Conservation (phyloP, 2,329 filamentous ascomycete species). For the Aspergillus nomiae region DNA sequence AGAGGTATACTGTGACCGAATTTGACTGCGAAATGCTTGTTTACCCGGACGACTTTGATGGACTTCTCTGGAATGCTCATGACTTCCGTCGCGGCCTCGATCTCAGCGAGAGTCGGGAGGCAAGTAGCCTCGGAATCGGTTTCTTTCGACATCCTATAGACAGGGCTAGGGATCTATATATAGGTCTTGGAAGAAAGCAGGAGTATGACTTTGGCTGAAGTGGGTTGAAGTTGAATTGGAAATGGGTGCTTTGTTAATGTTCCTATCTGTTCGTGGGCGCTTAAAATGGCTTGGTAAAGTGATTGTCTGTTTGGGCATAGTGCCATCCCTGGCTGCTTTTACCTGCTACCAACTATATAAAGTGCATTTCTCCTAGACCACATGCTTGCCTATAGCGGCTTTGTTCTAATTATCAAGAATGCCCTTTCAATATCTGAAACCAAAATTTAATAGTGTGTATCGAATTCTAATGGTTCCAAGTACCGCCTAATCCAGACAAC, state of each 20-base stretch:
- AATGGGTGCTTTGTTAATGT: too few relatives aligned
- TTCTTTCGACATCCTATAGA: not conserved
- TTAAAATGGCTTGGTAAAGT: too few relatives aligned
- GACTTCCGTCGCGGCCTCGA: not conserved
- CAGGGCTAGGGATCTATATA: not conserved
- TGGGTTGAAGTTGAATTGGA: too few relatives aligned
- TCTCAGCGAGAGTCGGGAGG: not conserved
- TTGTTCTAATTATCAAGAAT: not conserved
- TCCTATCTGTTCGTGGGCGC: too few relatives aligned
- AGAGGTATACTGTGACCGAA: not conserved
- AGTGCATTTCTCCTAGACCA: not conserved
- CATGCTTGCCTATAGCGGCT: not conserved
- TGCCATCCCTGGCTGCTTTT: too few relatives aligned
- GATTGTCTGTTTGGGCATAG: too few relatives aligned
- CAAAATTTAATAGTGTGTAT: not conserved
- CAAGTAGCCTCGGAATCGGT: not conserved
- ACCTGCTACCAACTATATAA: too few relatives aligned
- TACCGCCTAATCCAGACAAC: slow-evolving; percentile 49
- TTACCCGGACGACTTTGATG: not conserved
- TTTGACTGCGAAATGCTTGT: not conserved
- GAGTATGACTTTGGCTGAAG: too few relatives aligned
- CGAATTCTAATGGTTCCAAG: slow-evolving; percentile 6
- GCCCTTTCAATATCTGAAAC: not conserved
- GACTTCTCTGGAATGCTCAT: not conserved
- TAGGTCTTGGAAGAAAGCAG: not conserved